These are phyloP conservation scores for Apiospora marii DNA, from an alignment of 2,329 filamentous ascomycete species.

Conservation along the genomic window DNA sequence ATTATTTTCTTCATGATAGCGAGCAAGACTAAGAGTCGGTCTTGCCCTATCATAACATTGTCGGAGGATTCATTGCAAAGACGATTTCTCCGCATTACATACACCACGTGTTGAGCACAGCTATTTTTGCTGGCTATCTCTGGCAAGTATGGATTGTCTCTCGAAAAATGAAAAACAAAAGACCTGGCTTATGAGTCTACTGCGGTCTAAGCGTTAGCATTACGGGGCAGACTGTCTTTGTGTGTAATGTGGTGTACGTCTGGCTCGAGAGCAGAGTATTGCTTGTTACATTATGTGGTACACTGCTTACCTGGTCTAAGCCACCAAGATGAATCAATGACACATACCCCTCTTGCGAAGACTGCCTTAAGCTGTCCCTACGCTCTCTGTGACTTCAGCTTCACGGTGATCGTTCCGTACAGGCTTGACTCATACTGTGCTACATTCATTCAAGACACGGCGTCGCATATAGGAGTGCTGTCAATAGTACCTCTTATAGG, in stretches of 20 bases:
- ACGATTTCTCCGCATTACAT: not conserved
- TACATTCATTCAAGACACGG: not conserved
- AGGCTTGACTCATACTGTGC: not conserved
- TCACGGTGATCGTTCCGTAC: not conserved
- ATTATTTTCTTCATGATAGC: not conserved
- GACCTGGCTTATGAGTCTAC: not conserved
- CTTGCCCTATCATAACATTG: not conserved
- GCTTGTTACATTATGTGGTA: not conserved
- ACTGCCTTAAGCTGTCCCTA: not conserved
- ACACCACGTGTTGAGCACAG: not conserved
- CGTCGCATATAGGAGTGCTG: not conserved
- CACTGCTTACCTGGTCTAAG: not conserved
- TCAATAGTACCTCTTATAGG: not conserved
- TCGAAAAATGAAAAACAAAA: not conserved
- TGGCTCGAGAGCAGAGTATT: not conserved
- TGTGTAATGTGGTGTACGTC: not conserved
- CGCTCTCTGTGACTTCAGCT: not conserved
- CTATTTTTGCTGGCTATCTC: not conserved
- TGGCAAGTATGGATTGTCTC: not conserved
- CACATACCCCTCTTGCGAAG: constrained; percentile 4
- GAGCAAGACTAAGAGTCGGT: not conserved
- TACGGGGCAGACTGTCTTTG: not conserved
- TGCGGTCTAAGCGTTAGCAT: not conserved
- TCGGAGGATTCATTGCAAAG: not conserved
- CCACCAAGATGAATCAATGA: constrained; percentile 10